Evolutionary conservation across 345 rosid genomes (phyloP).

Genomic region (Corchorus olitorius): DNA sequence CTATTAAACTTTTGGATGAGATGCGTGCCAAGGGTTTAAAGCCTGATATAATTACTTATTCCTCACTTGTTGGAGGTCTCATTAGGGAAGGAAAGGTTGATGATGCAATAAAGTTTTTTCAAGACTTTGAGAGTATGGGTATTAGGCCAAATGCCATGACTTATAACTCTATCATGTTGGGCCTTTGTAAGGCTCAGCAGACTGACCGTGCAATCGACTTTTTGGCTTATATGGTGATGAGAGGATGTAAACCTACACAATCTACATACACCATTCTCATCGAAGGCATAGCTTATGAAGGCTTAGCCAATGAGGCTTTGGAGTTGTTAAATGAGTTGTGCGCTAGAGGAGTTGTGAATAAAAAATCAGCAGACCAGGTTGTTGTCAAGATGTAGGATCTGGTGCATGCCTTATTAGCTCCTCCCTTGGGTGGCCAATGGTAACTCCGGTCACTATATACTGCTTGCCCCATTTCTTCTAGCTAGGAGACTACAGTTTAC

Average conservation of each 20-base stretch:
- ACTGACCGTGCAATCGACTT: conserved; percentile 86
- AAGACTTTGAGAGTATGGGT: conserved; percentile 70
- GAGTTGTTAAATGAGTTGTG: conserved; percentile 69
- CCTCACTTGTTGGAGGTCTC: conserved; percentile 82
- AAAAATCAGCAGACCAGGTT: conserved; percentile 70
- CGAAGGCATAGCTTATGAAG: conserved; percentile 84
- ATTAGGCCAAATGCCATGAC: conserved; percentile 64
- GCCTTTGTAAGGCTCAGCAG: conserved; percentile 71
- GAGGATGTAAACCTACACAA: conserved; percentile 80
- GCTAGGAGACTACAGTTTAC: not conserved
- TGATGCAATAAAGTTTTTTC: conserved; percentile 72
- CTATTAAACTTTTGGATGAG: conserved; percentile 63
- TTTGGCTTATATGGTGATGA: conserved; percentile 72
- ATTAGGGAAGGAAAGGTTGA: conserved; percentile 82
- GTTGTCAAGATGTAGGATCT: conserved; percentile 56
- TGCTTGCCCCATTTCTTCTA: not conserved
- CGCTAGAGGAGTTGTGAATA: conserved; percentile 63
- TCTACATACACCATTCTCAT: conserved; percentile 77
- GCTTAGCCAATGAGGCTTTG: conserved; percentile 77
- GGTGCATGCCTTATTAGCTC: not conserved
- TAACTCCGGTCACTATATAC: conserved; percentile 13
- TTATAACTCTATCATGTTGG: conserved; percentile 72
- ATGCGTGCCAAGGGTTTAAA: conserved; percentile 74
- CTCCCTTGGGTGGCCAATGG: conserved; percentile 2
- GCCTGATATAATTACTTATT: conserved; percentile 75